phyloP scores from a whole-genome alignment of 129 eudicot genomes.

The Helichrysum umbraculigerum region DNA sequence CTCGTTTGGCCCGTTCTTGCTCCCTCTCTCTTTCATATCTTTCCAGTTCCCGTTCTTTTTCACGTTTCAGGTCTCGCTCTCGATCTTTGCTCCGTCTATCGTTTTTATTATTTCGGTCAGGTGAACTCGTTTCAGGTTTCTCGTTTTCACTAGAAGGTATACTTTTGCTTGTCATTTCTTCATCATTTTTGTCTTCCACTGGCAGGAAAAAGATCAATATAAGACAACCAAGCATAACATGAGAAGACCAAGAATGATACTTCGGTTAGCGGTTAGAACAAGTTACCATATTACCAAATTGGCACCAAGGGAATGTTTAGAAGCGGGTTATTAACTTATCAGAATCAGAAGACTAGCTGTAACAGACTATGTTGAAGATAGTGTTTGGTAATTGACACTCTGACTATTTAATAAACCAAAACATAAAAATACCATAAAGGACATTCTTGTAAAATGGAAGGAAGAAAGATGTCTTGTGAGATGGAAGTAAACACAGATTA shows the following conservation, averaged over 20 bases:
- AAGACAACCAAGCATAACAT: not conserved
- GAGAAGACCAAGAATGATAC: slow-evolving; percentile 4
- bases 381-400: not conserved
- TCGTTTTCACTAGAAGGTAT: slow-evolving; percentile 60
- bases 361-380: not conserved
- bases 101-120: slow-evolving; percentile 63
- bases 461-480: not conserved
- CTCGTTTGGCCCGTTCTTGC: slow-evolving; percentile 92
- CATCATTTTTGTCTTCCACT: slow-evolving; percentile 75
- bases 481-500: not conserved
- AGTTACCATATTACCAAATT: not conserved
- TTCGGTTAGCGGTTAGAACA: not conserved
- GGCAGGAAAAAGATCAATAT: slow-evolving; percentile 21
- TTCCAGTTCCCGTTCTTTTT: slow-evolving; percentile 92
- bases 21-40: slow-evolving; percentile 91
- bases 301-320: not conserved
- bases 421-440: not conserved
- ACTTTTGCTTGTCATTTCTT: slow-evolving; percentile 63
- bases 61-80: slow-evolving; percentile 74
- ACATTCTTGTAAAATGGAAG: not conserved
- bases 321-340: not conserved
- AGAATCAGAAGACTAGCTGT: not conserved
- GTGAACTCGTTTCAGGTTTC: slow-evolving; percentile 69
- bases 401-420: not conserved
- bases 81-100: slow-evolving; percentile 70